Evolutionary conservation across 768 basidiomycete species (phyloP).

Genomic region (Suillus sp.): DNA sequence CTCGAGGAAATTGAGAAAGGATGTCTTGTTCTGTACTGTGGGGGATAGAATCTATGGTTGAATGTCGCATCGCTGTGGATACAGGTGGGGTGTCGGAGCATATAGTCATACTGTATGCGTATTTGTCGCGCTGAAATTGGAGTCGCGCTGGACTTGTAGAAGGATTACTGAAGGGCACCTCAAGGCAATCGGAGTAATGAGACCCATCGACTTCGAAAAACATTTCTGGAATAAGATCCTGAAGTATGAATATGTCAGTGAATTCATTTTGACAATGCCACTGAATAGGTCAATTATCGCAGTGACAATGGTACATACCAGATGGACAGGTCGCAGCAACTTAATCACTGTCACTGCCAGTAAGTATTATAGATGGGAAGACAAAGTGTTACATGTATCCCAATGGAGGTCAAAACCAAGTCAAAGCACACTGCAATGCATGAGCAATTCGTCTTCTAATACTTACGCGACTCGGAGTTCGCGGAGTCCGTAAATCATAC

Average conservation of each 20-base stretch:
- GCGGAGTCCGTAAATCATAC: slow-evolving; percentile 6
- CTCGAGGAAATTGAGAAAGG: background rate
- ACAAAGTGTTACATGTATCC: background rate
- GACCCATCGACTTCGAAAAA: background rate
- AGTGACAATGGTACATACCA: background rate
- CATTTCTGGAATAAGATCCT: background rate
- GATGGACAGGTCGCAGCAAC: background rate
- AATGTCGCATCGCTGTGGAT: background rate
- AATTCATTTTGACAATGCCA: background rate
- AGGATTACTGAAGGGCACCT: background rate
- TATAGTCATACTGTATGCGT: background rate
- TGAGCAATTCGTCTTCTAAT: background rate
- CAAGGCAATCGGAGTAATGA: background rate
- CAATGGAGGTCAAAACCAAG: background rate
- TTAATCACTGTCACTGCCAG: background rate
- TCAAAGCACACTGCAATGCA: background rate
- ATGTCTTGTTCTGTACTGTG: background rate
- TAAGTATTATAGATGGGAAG: background rate
- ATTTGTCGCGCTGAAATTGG: background rate
- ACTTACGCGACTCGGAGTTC: background rate
- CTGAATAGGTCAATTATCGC: background rate
- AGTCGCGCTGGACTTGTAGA: background rate
- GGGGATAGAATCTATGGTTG: too few species aligned
- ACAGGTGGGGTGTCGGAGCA: background rate
- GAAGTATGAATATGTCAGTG: background rate